phyloP scores from a whole-genome alignment of 768 basidiomycete species.

The Leccinellum albellum region DNA sequence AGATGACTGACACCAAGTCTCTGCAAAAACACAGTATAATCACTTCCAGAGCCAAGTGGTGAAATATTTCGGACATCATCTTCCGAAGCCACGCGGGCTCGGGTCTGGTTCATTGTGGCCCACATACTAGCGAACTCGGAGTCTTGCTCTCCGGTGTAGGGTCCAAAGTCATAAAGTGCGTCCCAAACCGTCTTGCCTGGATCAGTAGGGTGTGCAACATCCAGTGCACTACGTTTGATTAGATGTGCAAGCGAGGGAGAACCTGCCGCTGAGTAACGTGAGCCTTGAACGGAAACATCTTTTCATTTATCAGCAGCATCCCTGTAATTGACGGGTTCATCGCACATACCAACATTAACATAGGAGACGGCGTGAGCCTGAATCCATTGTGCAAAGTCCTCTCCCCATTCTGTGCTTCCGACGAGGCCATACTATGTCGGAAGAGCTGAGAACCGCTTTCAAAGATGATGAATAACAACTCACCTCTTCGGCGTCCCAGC shows the following conservation, averaged over 20 bases:
- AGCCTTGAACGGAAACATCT: constrained; percentile 53
- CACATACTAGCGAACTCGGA: constrained; percentile 41
- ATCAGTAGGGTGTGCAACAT: constrained; percentile 56
- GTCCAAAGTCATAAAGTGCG: constrained; percentile 50
- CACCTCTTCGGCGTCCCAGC: constrained; percentile 77
- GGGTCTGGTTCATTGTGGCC: constrained; percentile 31
- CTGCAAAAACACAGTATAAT: constrained; percentile 90
- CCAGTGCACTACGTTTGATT: constrained; percentile 47
- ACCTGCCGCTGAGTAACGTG: constrained; percentile 44
- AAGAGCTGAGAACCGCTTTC: neutral
- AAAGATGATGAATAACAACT: constrained; percentile 1
- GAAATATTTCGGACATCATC: constrained; percentile 41
- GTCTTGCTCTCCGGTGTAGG: constrained; percentile 43
- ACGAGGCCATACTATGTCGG: constrained; percentile 56
- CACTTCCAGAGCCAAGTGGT: constrained; percentile 78
- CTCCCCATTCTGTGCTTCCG: constrained; percentile 90
- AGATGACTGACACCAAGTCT: constrained; percentile 51
- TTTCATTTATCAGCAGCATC: constrained; percentile 2
- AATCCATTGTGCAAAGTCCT: constrained; percentile 85
- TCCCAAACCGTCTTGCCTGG: constrained; percentile 54
- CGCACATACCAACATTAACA: constrained; percentile 63
- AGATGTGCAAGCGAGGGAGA: constrained; percentile 69
- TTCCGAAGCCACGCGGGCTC: constrained; percentile 11
- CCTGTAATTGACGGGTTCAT: neutral
- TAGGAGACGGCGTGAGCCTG: constrained; percentile 78